Percentiles rank a stretch among this genome's conserved stretches.
Conservation (phyloP, 805 yeast genomes). For the Vanderwaltozyma polyspora region DNA sequence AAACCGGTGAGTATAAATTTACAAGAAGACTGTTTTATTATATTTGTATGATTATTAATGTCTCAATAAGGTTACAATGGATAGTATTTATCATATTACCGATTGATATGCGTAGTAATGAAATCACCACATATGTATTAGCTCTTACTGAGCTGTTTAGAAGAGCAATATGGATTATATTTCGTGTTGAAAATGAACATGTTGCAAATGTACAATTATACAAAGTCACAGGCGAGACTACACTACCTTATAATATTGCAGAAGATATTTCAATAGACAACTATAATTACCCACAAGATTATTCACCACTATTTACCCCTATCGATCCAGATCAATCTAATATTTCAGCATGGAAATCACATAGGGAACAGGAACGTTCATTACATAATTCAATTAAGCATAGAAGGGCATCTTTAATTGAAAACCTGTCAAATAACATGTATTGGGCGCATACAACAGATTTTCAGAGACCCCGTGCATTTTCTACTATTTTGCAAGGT, state of each 20-base stretch:
- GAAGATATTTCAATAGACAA: background rate
- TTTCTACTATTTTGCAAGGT: conserved; percentile 3
- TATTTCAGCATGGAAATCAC: background rate
- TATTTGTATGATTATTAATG: conserved; percentile 60
- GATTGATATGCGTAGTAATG: conserved; percentile 71
- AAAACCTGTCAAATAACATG: conserved; percentile 33
- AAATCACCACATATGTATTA: conserved; percentile 69
- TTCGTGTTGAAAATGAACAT: conserved; percentile 95
- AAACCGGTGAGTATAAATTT: conserved; percentile 20
- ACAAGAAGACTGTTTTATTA: conserved; percentile 45
- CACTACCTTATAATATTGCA: conserved; percentile 56
- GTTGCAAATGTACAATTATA: conserved; percentile 76
- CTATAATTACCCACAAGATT: background rate
- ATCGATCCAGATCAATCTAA: background rate
- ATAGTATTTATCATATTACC: conserved; percentile 74
- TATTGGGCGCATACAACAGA: conserved; percentile 76
- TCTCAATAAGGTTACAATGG: conserved; percentile 81
- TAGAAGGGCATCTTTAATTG: conserved; percentile 14
- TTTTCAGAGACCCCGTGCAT: conserved; percentile 50
- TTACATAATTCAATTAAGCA: conserved; percentile 1
- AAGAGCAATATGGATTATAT: conserved; percentile 79
- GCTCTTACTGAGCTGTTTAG: conserved; percentile 75
- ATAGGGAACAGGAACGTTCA: background rate
- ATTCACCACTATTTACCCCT: background rate
- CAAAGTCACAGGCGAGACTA: conserved; percentile 79